Conservation (phyloP, 257 asterid species). For the Ilex asprella region DNA sequence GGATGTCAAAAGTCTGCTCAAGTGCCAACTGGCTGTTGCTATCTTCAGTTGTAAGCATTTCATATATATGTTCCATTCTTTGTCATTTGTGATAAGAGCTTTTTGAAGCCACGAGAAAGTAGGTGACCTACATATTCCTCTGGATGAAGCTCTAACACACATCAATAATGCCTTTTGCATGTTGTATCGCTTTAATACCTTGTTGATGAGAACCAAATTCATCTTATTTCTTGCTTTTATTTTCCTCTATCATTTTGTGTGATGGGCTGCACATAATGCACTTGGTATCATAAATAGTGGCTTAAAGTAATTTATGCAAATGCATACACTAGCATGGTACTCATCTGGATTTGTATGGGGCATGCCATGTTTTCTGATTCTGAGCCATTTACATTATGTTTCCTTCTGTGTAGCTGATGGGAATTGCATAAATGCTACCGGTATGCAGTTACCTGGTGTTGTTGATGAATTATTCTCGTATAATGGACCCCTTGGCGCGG, state of each 20-base stretch:
- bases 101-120: neutral
- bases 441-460: slow-evolving; percentile 94
- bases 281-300: neutral
- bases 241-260: neutral
- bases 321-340: neutral
- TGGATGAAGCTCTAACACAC: too few relatives aligned
- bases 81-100: neutral
- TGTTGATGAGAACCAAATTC: too few relatives aligned
- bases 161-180: too few relatives aligned
- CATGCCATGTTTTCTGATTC: neutral
- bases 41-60: slow-evolving; percentile 50
- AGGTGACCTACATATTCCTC: neutral
- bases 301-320: neutral
- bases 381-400: neutral
- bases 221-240: neutral
- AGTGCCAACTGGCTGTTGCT: slow-evolving; percentile 77
- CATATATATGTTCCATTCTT: neutral
- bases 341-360: neutral
- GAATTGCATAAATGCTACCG: slow-evolving; percentile 51
- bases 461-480: slow-evolving; percentile 79
- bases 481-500: slow-evolving; percentile 76
- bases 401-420: slow-evolving; percentile 43
- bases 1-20: slow-evolving; percentile 47
- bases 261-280: neutral
- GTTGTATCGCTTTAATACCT: too few relatives aligned